Percentiles rank a stretch among this genome's conserved stretches.
These are phyloP conservation scores for Globisporangium sylvaticum DNA, from an alignment of 352 stramenopile species.

Conservation along the genomic window DNA sequence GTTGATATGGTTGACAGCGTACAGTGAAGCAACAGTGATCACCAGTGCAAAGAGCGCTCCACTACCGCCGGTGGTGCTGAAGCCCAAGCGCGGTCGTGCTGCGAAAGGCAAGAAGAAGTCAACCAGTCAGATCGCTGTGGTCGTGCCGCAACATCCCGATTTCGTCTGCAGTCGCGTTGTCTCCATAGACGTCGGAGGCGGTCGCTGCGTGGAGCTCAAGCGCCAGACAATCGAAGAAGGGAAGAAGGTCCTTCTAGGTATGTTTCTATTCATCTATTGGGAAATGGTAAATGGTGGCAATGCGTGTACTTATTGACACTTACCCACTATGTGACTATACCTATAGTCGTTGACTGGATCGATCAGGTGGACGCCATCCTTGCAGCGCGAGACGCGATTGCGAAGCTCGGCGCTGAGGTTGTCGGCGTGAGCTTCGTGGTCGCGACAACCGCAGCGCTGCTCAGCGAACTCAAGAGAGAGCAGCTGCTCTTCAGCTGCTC, in stretches of 20 bases:
- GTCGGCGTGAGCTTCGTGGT: conserved; percentile 48
- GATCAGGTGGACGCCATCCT: conserved; percentile 37
- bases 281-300: not conserved
- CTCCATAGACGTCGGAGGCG: conserved; percentile 20
- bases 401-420: conserved; percentile 36
- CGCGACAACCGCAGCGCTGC: conserved; percentile 29
- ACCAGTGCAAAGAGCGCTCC: not conserved
- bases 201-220: conserved; percentile 29
- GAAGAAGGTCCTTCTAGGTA: conserved; percentile 29
- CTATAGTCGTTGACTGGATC: conserved; percentile 56
- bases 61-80: not conserved
- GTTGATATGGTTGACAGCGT: conserved; percentile 22
- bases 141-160: conserved; percentile 7
- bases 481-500: conserved; percentile 43
- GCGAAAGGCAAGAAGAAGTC: conserved; percentile 4
- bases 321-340: not conserved
- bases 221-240: conserved; percentile 18
- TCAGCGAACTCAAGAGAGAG: conserved; percentile 31
- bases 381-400: conserved; percentile 38
- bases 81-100: not conserved
- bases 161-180: conserved; percentile 28
- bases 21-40: conserved; percentile 35
- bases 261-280: not conserved
- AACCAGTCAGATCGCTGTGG: not conserved
- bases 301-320: not conserved